Conservation (phyloP, 768 basidiomycete species). For the Mycena indigotica region DNA sequence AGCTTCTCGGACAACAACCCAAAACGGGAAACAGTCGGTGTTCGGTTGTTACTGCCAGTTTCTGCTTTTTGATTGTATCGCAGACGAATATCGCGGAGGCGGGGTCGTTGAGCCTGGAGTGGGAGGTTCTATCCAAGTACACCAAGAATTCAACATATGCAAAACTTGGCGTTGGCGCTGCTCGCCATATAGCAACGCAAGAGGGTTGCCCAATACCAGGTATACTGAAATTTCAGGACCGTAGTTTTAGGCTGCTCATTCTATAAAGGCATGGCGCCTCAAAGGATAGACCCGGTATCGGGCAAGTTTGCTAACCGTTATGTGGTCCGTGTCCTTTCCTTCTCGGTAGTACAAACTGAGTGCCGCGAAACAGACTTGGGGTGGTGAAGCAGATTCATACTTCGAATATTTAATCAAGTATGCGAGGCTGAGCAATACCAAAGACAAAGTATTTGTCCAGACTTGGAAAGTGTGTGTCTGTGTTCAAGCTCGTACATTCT, state of each 20-base stretch:
- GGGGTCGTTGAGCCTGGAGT: background rate
- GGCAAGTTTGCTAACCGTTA: conserved; percentile 38
- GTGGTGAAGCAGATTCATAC: conserved; percentile 53
- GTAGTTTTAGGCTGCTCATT: background rate
- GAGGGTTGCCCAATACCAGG: conserved; percentile 16
- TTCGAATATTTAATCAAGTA: conserved; percentile 59
- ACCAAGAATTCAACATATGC: conserved; percentile 50
- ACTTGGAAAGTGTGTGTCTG: conserved; percentile 36
- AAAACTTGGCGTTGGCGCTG: conserved; percentile 41
- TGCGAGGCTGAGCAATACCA: conserved; percentile 50
- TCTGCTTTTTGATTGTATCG: background rate
- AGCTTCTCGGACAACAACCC: background rate
- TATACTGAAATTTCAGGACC: background rate
- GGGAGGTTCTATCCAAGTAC: conserved; percentile 24
- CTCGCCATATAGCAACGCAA: conserved; percentile 40
- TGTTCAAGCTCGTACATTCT: background rate
- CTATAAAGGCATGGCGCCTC: background rate
- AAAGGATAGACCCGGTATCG: background rate
- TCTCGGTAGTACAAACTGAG: background rate
- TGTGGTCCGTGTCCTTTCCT: background rate
- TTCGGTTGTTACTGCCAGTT: background rate
- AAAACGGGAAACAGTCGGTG: background rate
- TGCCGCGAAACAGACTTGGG: conserved; percentile 44
- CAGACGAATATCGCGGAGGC: conserved; percentile 4
- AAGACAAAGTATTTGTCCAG: conserved; percentile 47